phyloP scores from a whole-genome alignment of 1,139 yeast species.

The Sugiyamaella japonica region DNA sequence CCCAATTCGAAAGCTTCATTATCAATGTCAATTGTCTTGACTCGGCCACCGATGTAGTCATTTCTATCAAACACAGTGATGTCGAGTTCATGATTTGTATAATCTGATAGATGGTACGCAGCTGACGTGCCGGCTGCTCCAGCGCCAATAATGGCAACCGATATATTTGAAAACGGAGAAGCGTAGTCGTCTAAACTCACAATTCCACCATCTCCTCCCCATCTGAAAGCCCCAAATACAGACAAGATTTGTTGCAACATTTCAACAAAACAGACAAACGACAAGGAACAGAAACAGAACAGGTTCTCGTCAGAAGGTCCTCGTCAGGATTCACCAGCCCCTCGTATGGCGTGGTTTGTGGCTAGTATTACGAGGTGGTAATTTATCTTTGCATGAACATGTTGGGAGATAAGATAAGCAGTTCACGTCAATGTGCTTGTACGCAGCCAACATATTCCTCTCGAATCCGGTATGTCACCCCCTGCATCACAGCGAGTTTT shows the following conservation, averaged over 20 bases:
- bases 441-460: no score
- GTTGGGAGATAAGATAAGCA: background rate
- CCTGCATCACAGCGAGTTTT: no score
- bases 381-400: background rate
- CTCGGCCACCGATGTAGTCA: conserved; percentile 45
- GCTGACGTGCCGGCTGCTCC: conserved; percentile 51
- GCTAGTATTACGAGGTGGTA: no score
- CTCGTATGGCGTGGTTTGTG: no score
- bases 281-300: background rate
- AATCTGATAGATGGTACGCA: conserved; percentile 45
- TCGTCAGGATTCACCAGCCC: background rate
- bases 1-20: conserved; percentile 44
- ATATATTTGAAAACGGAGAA: conserved; percentile 51
- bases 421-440: background rate
- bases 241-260: conserved; percentile 10
- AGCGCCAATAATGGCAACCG: conserved; percentile 49
- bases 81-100: conserved; percentile 33
- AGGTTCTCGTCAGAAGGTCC: background rate
- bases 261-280: background rate
- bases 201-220: conserved; percentile 40
- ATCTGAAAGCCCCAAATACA: background rate
- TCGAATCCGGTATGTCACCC: no score
- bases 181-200: conserved; percentile 47
- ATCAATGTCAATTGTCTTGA: conserved; percentile 38
- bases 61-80: conserved; percentile 43